Conservation (phyloP, 495 filamentous ascomycete genomes). For the Tuber magnatum region DNA sequence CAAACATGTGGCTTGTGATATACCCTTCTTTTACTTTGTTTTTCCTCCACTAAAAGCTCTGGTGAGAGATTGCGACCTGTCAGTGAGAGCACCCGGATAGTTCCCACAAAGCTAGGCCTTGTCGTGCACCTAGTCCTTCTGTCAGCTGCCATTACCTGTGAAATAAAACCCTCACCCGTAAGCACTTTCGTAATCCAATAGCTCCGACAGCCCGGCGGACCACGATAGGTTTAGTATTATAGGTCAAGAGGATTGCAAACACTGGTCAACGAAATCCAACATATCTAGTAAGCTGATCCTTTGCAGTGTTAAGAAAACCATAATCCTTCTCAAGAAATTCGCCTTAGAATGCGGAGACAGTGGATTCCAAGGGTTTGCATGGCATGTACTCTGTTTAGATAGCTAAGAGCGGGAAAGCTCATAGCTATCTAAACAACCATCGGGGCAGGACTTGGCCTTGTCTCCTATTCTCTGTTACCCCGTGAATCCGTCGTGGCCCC, state of each 20-base stretch:
- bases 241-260: too few relatives aligned
- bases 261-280: too few relatives aligned
- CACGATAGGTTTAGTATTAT: too few relatives aligned
- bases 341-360: too few relatives aligned
- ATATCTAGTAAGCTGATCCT: too few relatives aligned
- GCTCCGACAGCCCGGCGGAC: too few relatives aligned
- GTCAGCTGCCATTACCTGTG: not conserved
- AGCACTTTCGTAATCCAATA: too few relatives aligned
- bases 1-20: not conserved
- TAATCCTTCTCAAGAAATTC: too few relatives aligned
- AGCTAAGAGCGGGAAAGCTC: not conserved
- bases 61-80: not conserved
- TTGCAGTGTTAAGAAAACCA: too few relatives aligned
- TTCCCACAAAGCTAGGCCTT: not conserved
- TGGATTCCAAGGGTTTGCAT: too few relatives aligned
- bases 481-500: not conserved
- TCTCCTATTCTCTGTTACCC: not conserved
- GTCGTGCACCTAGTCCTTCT: not conserved
- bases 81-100: not conserved
- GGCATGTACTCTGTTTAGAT: not conserved
- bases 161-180: not conserved
- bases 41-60: not conserved
- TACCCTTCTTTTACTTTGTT: not conserved
- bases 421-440: not conserved
- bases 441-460: not conserved